These are phyloP conservation scores for Triticum timopheevii DNA, from an alignment of 176 grass and related monocot genomes.

Conservation along the genomic window DNA sequence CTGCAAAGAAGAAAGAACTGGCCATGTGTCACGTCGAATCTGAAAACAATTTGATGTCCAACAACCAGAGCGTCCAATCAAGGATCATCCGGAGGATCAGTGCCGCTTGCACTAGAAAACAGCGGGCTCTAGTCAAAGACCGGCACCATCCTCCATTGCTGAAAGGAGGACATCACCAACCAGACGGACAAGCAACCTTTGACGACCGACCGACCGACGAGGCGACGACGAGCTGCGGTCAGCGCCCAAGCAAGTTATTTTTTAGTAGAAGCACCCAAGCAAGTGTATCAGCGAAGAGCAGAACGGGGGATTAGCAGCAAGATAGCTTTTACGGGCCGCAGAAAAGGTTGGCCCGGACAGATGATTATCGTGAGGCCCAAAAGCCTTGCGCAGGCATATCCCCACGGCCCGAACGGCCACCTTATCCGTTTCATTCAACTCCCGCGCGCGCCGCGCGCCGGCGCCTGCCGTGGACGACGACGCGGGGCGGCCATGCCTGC, in stretches of 20 bases:
- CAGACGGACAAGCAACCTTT: background rate
- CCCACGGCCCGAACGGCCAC: background rate
- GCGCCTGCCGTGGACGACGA: background rate
- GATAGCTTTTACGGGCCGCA: background rate
- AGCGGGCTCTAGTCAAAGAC: background rate
- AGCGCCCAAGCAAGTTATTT: background rate
- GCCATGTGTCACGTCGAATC: background rate
- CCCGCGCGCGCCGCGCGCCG: background rate
- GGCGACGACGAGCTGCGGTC: background rate
- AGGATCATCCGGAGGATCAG: background rate
- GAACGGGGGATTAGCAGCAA: too few relatives aligned
- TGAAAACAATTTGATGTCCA: background rate
- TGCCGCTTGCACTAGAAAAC: background rate
- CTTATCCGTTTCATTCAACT: slow-evolving; percentile 16
- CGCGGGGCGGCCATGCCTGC: background rate
- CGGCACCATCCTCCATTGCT: background rate
- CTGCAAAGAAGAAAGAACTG: too few relatives aligned
- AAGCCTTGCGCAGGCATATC: background rate
- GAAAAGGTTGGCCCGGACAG: background rate
- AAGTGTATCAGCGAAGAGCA: too few relatives aligned
- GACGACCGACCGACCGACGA: background rate
- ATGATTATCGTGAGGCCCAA: background rate
- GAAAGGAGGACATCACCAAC: background rate
- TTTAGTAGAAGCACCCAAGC: background rate
- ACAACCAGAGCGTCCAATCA: background rate